Percentiles rank a stretch among this genome's conserved stretches.
Conservation (phyloP, 805 yeast genomes). For the Sugiyamaella mastotermitis region DNA sequence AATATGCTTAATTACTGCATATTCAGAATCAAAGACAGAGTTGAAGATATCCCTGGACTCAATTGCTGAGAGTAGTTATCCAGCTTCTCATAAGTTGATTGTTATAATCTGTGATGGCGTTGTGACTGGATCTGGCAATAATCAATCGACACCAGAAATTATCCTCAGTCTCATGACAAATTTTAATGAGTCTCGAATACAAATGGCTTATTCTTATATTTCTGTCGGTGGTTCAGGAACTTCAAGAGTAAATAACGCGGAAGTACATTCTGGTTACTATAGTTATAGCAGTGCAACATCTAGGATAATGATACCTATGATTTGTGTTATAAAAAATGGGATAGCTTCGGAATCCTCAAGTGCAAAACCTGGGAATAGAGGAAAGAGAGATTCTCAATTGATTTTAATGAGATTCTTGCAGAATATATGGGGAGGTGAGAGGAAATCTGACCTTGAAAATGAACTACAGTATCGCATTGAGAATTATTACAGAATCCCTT, state of each 20-base stretch:
- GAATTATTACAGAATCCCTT: slow-evolving; percentile 79
- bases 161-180: slow-evolving; percentile 69
- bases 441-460: slow-evolving; percentile 87
- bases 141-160: slow-evolving; percentile 64
- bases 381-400: slow-evolving; percentile 87
- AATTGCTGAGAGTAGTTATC: slow-evolving; percentile 71
- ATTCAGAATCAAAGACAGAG: slow-evolving; percentile 76
- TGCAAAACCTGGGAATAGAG: slow-evolving; percentile 82
- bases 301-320: slow-evolving; percentile 70
- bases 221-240: slow-evolving; percentile 76
- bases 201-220: slow-evolving; percentile 71
- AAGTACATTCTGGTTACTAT: slow-evolving; percentile 78
- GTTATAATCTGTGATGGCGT: slow-evolving; percentile 83
- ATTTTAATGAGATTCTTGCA: slow-evolving; percentile 87
- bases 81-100: slow-evolving; percentile 72
- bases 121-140: slow-evolving; percentile 67
- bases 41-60: slow-evolving; percentile 74
- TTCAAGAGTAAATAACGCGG: slow-evolving; percentile 83
- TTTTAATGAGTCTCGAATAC: slow-evolving; percentile 53
- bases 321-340: slow-evolving; percentile 81
- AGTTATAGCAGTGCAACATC: slow-evolving; percentile 44
- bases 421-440: slow-evolving; percentile 80
- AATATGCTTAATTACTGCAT: slow-evolving; percentile 67
- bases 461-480: slow-evolving; percentile 70
- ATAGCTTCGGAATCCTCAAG: slow-evolving; percentile 60